phyloP scores from a whole-genome alignment of 192 early-diverging fungal genomes.

The Thoreauomyces humboldtii region DNA sequence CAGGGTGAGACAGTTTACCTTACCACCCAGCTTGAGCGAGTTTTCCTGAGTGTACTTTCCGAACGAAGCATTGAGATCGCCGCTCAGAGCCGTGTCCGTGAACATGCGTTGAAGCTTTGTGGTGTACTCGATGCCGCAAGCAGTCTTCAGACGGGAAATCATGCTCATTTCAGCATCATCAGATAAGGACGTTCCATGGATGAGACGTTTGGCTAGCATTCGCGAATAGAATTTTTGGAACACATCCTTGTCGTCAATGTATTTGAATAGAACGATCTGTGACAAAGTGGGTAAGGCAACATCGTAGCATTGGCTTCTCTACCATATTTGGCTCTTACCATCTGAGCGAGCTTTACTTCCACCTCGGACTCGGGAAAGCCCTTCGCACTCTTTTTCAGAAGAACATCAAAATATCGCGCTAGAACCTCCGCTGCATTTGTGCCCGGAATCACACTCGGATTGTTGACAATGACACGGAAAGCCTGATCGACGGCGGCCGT shows the following conservation, averaged over 20 bases:
- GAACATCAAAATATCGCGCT: slow-evolving; percentile 73
- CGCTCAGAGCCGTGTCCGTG: slow-evolving; percentile 76
- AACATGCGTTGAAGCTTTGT: slow-evolving; percentile 84
- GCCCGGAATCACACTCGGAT: slow-evolving; percentile 44
- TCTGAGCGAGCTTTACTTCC: slow-evolving; percentile 61
- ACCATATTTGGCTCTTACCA: slow-evolving; percentile 48
- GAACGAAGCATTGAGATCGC: slow-evolving; percentile 57
- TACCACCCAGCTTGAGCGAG: slow-evolving; percentile 51
- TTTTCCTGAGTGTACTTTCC: slow-evolving; percentile 33
- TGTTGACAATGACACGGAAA: slow-evolving; percentile 70
- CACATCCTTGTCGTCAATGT: slow-evolving; percentile 87
- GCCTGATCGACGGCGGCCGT: slow-evolving; percentile 81
- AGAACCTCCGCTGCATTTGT: slow-evolving; percentile 72
- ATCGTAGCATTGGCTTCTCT: too few relatives aligned
- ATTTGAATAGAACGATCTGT: slow-evolving; percentile 75
- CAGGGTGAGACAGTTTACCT: not conserved
- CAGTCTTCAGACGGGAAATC: slow-evolving; percentile 77
- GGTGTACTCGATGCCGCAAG: slow-evolving; percentile 85
- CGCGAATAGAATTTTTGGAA: slow-evolving; percentile 90
- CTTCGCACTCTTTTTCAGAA: slow-evolving; percentile 66
- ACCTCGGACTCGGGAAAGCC: slow-evolving; percentile 54
- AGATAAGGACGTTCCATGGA: slow-evolving; percentile 67
- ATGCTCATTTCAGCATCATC: slow-evolving; percentile 79
- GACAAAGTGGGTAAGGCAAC: too few relatives aligned
- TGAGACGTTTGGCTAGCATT: slow-evolving; percentile 76